Evolutionary conservation across 2,329 filamentous ascomycete species (phyloP), one percentile per base, ranked within the genome.

Genomic region (Microcera coccophila): DNA sequence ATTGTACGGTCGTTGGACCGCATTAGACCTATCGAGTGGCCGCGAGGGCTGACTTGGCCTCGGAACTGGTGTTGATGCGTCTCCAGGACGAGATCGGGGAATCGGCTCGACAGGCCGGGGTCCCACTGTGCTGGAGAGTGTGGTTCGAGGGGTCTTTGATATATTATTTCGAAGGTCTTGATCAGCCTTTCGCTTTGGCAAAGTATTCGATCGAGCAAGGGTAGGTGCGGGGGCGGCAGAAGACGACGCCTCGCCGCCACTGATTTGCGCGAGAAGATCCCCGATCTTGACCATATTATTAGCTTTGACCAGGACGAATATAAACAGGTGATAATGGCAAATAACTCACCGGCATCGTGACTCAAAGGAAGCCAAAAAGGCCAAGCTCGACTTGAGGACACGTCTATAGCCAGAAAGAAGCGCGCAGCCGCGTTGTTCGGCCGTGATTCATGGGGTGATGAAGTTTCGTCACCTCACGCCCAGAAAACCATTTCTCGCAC

Each of bases 111-210:
- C 44, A 33, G 39, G 38, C 37, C 42, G 48, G 37, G 56, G 52
- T 41, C 45, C 47, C 39, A 59, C 48, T 24, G 45, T 56, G 37
- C 44, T 52, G 21, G 57, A 57, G 16, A 57, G 41, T 9, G 54
- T 52, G n/a, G 47, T 48, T 35, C 69, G 71, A 20, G 68, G 65
- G 3, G 67, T 53, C 60, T 79, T 81, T 24, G 62, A 57, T 20
- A 60, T 61, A 40, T 63, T 55, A 39, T 58, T 61, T 32, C 63
- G 63, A 21, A 73, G 58, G 42, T 79, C 73, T 45, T 75, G 69
- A 26, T 76, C 74, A 37, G 78, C 74, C 58, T 82, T 84, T 50
- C 80, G 73, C 63, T 84, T 84, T 28, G 68, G 61, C 20, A 62
- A 39, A 11, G 55, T 48, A 22, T 47, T 57, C 5, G 55, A 45